phyloP scores from a whole-genome alignment of 768 basidiomycete genomes.

The Leucogyrophana mollusca region DNA sequence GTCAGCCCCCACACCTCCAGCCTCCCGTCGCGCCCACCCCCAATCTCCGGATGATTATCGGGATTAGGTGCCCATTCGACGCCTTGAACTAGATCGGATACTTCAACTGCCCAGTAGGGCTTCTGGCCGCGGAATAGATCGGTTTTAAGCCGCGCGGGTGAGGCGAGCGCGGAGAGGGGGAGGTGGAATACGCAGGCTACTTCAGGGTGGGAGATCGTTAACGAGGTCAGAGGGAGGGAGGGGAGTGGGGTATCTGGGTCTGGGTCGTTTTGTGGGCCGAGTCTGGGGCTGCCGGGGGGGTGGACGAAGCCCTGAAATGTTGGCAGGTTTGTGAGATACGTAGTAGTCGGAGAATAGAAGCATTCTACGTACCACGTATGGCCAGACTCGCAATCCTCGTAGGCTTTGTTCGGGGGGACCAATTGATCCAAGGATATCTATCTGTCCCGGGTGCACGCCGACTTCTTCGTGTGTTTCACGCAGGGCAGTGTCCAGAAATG shows the following conservation, averaged over 20 bases:
- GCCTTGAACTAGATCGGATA: slow-evolving; percentile 51
- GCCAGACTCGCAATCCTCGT: slow-evolving; percentile 66
- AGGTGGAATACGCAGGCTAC: slow-evolving; percentile 74
- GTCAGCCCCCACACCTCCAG: slow-evolving; percentile 83
- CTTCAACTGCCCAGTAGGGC: slow-evolving; percentile 70
- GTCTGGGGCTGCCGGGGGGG: slow-evolving; percentile 11
- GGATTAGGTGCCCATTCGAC: slow-evolving; percentile 32
- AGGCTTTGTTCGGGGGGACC: slow-evolving; percentile 62
- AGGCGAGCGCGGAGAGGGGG: slow-evolving; percentile 51
- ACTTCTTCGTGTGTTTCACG: slow-evolving; percentile 78
- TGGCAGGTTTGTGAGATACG: neutral
- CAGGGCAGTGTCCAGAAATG: slow-evolving; percentile 56
- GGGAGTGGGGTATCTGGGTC: slow-evolving; percentile 48
- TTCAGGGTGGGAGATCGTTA: slow-evolving; percentile 58
- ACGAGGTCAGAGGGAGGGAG: slow-evolving; percentile 52
- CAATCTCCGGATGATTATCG: slow-evolving; percentile 39
- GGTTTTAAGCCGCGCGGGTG: slow-evolving; percentile 45
- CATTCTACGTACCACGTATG: slow-evolving; percentile 62
- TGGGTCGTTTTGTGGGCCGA: slow-evolving; percentile 16
- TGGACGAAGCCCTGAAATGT: slow-evolving; percentile 38
- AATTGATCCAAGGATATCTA: slow-evolving; percentile 67
- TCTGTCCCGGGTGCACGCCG: slow-evolving; percentile 54
- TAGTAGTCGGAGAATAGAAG: neutral
- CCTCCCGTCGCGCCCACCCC: slow-evolving; percentile 40
- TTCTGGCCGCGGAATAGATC: slow-evolving; percentile 50